Base-by-base conservation (phyloP, 1,139 yeast genomes). In the Nakaseomyces uthaithaninus region DNA sequence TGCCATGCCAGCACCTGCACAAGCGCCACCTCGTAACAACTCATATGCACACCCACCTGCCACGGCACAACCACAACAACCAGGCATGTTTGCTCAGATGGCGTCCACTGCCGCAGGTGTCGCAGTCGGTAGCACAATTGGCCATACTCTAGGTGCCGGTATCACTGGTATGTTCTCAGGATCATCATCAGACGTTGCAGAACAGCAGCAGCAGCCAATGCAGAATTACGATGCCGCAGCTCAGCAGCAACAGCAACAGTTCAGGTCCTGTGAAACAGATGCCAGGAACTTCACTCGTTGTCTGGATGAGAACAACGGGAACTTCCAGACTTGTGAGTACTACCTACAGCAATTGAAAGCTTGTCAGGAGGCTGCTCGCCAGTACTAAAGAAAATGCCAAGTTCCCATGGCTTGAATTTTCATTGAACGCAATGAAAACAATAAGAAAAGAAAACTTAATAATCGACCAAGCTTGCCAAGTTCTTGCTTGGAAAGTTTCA, bases 21-120 rank as follows among this genome's bases (percentile, higher is more conserved):
- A 28, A 11, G 37, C 35, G 14, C 40, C 41, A 24, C 64, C 49
- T 51, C 45, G 49, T 49, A 48, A 60, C 41, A 62, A 58, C 30
- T 62, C 63, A 37, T 67, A 64, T 35, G 66, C 72, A 23, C 28
- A 39, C 8, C 36, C 37, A 9, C 42, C 33, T 15, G 30, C 42
- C 8, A 38, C 33, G 57, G 67, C 68, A 40, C 74, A 67, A 45
- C 71, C 72, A 41, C 74, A 68, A 61, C 84, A 77, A 62, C 97
- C 98, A 40, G 96, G 97, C 54, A 60, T 91, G 62, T 89, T 91
- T 59, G 84, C 93, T 45, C 95, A 91, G 67, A 91, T 91, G 97
- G 97, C 97, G 24, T 74, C 94, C 35, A 91, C 98, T 42, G 98
- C 98, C 45, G 98, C 97, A 41, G 98, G 98, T 76, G 98, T 91